These are phyloP conservation scores for Phytophthora brassicae DNA, from an alignment of 352 stramenopile genomes.

Conservation along the genomic window DNA sequence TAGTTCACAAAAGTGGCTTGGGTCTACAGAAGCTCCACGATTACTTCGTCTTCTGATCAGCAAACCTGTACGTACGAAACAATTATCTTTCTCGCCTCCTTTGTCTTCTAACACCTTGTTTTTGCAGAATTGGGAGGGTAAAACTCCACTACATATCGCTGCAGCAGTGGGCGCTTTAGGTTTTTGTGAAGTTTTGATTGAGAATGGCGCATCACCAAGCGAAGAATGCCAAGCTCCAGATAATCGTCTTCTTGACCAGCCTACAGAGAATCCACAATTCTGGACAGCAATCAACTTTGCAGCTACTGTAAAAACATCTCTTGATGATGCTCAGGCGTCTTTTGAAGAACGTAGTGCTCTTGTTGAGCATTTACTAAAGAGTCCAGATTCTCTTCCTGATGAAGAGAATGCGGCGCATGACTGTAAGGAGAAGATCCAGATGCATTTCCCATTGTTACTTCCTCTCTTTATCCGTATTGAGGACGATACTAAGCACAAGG, in stretches of 20 bases:
- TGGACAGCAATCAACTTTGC: constrained; percentile 60
- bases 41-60: constrained; percentile 38
- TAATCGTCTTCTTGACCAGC: constrained; percentile 43
- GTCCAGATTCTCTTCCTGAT: constrained; percentile 39
- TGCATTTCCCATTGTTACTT: constrained; percentile 38
- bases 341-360: constrained; percentile 36
- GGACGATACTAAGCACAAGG: constrained; percentile 37
- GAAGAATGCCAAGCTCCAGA: constrained; percentile 45
- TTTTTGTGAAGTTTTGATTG: constrained; percentile 43
- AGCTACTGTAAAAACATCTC: constrained; percentile 21
- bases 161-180: constrained; percentile 48
- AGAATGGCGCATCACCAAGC: constrained; percentile 36
- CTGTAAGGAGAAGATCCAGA: constrained; percentile 43
- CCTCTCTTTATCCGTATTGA: constrained; percentile 40
- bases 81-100: neutral
- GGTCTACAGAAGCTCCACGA: constrained; percentile 24
- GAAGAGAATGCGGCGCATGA: constrained; percentile 37
- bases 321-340: constrained; percentile 26
- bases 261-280: constrained; percentile 35
- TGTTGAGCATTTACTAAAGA: constrained; percentile 37
- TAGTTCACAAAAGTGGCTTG: constrained; percentile 39
- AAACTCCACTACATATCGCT: constrained; percentile 54
- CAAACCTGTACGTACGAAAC: constrained; percentile 32
- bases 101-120: neutral
- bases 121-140: constrained; percentile 55